Percentiles rank a stretch among this genome's conserved stretches.
phyloP scores from a whole-genome alignment of 2,329 filamentous ascomycete genomes.

The Chaetomiaceae sp. region DNA sequence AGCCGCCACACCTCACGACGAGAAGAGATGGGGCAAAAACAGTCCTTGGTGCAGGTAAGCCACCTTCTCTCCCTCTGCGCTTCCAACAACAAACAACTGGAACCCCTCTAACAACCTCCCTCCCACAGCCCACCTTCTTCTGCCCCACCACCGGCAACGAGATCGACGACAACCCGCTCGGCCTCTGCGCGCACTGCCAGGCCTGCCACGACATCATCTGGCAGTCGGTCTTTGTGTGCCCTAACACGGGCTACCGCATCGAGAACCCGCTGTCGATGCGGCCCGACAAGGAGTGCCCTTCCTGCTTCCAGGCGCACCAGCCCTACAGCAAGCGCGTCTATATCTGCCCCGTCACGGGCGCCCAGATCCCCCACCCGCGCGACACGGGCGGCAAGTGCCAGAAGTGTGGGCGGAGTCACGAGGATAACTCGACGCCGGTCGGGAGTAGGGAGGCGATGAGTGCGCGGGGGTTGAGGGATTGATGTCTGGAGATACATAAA shows the following conservation, averaged over 20 bases:
- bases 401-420: conserved; percentile 24
- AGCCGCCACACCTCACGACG: neutral
- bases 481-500: neutral
- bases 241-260: conserved; percentile 29
- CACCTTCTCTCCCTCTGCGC: neutral
- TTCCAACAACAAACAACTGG: neutral
- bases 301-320: conserved; percentile 26
- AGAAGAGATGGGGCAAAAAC: conserved; percentile 21
- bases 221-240: conserved; percentile 27
- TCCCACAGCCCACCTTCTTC: conserved; percentile 21
- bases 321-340: conserved; percentile 26
- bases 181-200: conserved; percentile 23
- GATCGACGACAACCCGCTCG: conserved; percentile 20
- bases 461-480: neutral
- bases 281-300: conserved; percentile 23
- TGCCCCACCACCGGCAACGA: conserved; percentile 25
- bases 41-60: conserved; percentile 11
- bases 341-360: conserved; percentile 27
- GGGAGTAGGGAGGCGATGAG: conserved; percentile 17
- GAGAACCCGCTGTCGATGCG: conserved; percentile 13
- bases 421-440: conserved; percentile 25
- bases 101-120: neutral
- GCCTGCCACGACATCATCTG: conserved; percentile 27
- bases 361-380: conserved; percentile 24
- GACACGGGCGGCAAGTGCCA: conserved; percentile 25